Base-by-base conservation (phyloP, 345 rosid species). In the Heritiera littoralis region DNA sequence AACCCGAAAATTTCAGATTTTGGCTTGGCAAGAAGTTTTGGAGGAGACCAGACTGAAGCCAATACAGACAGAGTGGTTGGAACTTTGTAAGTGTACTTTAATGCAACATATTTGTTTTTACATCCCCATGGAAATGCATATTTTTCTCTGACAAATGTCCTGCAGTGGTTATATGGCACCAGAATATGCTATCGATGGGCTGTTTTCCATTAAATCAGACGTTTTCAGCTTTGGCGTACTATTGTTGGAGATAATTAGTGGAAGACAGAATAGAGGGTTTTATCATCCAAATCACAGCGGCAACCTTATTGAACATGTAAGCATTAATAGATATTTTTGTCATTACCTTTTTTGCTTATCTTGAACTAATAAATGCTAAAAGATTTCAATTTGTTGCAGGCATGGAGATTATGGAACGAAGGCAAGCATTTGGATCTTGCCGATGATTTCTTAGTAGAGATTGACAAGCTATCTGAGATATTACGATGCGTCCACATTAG, bases 321-420 rank as follows among this genome's bases (percentile, higher is more conserved):
- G 30, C 12, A 0, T 66, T 8, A 9, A 17, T 17, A 3, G 23
- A 49, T 49, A 5, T 7, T 68, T 4, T 43, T 43, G 14, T 18
- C 65, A 55, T 38, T 11, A 10, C 1, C 40, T n/a, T 35, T 38
- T 6, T 18, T 4, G 13, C 46, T 7, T 40, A 40, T 17, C 8
- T 43, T 43, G 6, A 59, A 43, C 59, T 72, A 88, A 85, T 80
- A 84, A 82, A 83, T 23, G 86, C 86, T 28, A 78, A 77, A 49
- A 78, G 68, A 5, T 41, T 70, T 40, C 2, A 1, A 63, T 82
- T 9, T 85, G 85, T 6, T 66, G 63, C 32, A 78, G 81, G 72
- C 86, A 75, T 80, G 92, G 92, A 86, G 67, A 66, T 79, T 80
- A 3, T 89, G 84, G 81, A 75, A 23, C 48, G 89, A 77, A 75